Base-by-base conservation (phyloP, 2,329 filamentous ascomycete genomes). In the Xylaria sp. region DNA sequence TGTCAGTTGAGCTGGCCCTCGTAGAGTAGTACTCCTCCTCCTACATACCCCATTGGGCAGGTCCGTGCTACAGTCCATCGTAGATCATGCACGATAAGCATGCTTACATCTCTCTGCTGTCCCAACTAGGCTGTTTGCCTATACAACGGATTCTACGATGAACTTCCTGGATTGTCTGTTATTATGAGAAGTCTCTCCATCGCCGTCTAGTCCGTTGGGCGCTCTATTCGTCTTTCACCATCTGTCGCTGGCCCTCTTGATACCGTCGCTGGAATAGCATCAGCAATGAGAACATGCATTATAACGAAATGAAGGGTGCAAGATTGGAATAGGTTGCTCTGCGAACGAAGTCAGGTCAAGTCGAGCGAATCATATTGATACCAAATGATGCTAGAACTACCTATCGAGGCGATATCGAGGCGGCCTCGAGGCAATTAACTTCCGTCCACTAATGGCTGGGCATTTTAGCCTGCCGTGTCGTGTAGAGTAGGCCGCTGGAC, bases 11-110 rank as follows among this genome's bases (percentile, higher is more conserved):
- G 59, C 13, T 61, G 57, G 13, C 55, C 42, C 20, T 61, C 58
- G 31, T 59, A 61, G 56, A 55, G 64, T 67, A 58, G 51, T 47
- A 68, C 66, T 66, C 31, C 25, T 57, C 47, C 47, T 63, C 20
- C 27, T 51, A 69, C 56, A 67, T 69, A 51, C 63, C 63, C 49
- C n/a, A 67, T 67, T 36, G 60, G 64, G 67, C 39, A 69, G 54
- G 56, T 63, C 60, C 63, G 67, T 69, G 27, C 57, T 38, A 67
- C 64, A 45, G 44, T 63, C 42, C 60, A 61, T 64, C 22, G 60
- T 31, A 58, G 59, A 67, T 63, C 62, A 68, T 61, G 36, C 44
- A 25, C 38, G 62, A 68, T 68, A 68, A 65, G 66, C 31, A 50
- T 29, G 33, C 45, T 38, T 49, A 53, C 11, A 33, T 50, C 51